Percentiles rank a stretch among this genome's conserved stretches.
Conservation (phyloP, 2,329 filamentous ascomycete species). For the Pseudocercospora macadamiae region DNA sequence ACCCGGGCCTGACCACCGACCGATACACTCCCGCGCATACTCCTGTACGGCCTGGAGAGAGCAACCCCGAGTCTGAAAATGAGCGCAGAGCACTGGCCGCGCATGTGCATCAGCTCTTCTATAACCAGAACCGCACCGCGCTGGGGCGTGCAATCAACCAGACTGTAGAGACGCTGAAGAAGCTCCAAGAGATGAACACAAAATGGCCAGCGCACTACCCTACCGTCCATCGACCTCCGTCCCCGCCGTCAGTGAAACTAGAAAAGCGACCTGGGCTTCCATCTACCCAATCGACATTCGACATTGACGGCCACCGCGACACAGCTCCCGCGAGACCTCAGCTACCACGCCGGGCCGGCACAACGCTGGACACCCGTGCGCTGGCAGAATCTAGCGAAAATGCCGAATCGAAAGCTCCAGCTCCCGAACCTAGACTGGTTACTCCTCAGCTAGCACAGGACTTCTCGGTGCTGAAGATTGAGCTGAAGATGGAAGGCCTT, state of each 20-base stretch:
- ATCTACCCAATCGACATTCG: slow-evolving; percentile 65
- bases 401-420: slow-evolving; percentile 64
- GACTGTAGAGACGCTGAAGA: slow-evolving; percentile 80
- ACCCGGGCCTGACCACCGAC: slow-evolving; percentile 60
- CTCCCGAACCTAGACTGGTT: slow-evolving; percentile 77
- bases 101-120: slow-evolving; percentile 90
- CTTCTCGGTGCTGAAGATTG: slow-evolving; percentile 92
- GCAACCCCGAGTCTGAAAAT: slow-evolving; percentile 57
- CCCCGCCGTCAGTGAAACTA: slow-evolving; percentile 45
- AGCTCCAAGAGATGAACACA: slow-evolving; percentile 84
- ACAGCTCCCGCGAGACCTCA: slow-evolving; percentile 52
- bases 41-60: slow-evolving; percentile 53
- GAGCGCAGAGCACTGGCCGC: slow-evolving; percentile 72
- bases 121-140: slow-evolving; percentile 86
- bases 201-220: slow-evolving; percentile 96
- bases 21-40: slow-evolving; percentile 61
- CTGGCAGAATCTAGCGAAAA: slow-evolving; percentile 60
- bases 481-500: slow-evolving; percentile 84
- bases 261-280: slow-evolving; percentile 64
- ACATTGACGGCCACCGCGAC: slow-evolving; percentile 46
- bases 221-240: slow-evolving; percentile 69
- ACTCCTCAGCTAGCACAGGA: slow-evolving; percentile 93
- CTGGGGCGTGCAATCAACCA: slow-evolving; percentile 86
- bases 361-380: slow-evolving; percentile 64
- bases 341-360: slow-evolving; percentile 69